Evolutionary conservation across 148 eudicot genomes (phyloP), one percentile per base, ranked within the genome.

Genomic region (Salicornia ramosissima): DNA sequence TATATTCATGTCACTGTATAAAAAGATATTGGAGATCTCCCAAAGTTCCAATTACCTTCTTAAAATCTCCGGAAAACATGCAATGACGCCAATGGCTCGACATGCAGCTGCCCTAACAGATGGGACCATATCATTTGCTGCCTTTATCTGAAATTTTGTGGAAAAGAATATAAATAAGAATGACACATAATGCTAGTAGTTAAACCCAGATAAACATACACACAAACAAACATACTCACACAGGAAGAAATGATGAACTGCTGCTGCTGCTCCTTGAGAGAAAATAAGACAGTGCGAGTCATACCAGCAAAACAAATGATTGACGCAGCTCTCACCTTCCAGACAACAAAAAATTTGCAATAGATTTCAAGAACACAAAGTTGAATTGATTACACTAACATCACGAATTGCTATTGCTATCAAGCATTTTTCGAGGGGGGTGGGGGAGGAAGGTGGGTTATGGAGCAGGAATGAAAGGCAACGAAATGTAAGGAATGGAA

Each of bases 231-330:
- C 40, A 53, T 47, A 74, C 96, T 90, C 84, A 92, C 97, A 79
- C 84, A 85, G 74, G 88, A 81, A 70, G 75, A 67, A 53, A 88
- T 75, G 74, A 90, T 75, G 58, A 88, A 82, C 25, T 80, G 80
- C 77, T 88, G 97, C 76, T 87, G 80, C 59, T 84, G 87, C 74
- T 82, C 69, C n/a, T 81, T 75, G 33, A 94, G 89, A 55, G 86
- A 80, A 51, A 79, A 79, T 78, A 90, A 90, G 74, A 87, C 92
- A 40, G 80, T 56, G 63, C 92, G 88, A 75, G 97, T 90, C 64
- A 94, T 78, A 76, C 98, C 98, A 64, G 98, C 98, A 73, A 94
- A 94, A 71, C 98, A 94, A 71, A 95, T 94, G 40, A 90, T 60
- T 29, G 96, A 79, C 59, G 98, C 97, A 85, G 96, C 87, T 82